Evolutionary conservation across 2,329 filamentous ascomycete genomes (phyloP).

Genomic region (Penicillium thymicola): DNA sequence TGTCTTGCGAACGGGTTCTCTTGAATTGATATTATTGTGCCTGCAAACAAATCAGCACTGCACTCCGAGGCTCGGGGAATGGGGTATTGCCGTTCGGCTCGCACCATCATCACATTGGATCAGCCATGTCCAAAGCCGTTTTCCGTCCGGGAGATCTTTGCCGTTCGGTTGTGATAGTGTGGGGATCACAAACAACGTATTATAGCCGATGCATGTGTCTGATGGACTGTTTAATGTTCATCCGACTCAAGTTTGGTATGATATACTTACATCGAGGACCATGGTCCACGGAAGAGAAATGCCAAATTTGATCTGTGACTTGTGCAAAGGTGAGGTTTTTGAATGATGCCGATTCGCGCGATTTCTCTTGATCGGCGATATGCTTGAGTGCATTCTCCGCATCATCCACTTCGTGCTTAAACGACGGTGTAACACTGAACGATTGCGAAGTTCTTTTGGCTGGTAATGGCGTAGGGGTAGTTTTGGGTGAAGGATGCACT

Average conservation of each 20-base stretch:
- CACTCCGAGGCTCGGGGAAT: not conserved
- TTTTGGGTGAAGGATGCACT: slow-evolving; percentile 26
- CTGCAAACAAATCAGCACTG: slow-evolving; percentile 34
- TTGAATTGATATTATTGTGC: slow-evolving; percentile 68
- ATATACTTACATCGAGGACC: slow-evolving; percentile 57
- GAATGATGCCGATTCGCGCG: slow-evolving; percentile 25
- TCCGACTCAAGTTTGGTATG: slow-evolving; percentile 7
- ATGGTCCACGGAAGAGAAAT: slow-evolving; percentile 71
- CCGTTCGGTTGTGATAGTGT: slow-evolving; percentile 40
- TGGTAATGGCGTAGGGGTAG: slow-evolving; percentile 8
- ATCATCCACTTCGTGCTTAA: slow-evolving; percentile 24
- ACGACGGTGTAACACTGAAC: slow-evolving; percentile 4
- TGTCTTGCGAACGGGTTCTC: slow-evolving; percentile 55
- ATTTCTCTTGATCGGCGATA: slow-evolving; percentile 19
- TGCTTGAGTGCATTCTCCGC: slow-evolving; percentile 33
- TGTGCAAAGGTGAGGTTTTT: slow-evolving; percentile 51
- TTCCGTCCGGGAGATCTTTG: slow-evolving; percentile 46
- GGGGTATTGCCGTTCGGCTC: slow-evolving; percentile 8
- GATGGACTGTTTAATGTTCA: slow-evolving; percentile 9
- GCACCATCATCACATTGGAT: slow-evolving; percentile 63
- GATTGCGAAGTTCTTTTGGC: slow-evolving; percentile 13
- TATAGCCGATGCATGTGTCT: slow-evolving; percentile 71
- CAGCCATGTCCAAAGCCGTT: slow-evolving; percentile 68
- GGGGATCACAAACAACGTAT: slow-evolving; percentile 52
- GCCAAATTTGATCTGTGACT: slow-evolving; percentile 68